phyloP scores from a whole-genome alignment of 371 early-diverging fungal genomes.

The Capniomyces stellatus region DNA sequence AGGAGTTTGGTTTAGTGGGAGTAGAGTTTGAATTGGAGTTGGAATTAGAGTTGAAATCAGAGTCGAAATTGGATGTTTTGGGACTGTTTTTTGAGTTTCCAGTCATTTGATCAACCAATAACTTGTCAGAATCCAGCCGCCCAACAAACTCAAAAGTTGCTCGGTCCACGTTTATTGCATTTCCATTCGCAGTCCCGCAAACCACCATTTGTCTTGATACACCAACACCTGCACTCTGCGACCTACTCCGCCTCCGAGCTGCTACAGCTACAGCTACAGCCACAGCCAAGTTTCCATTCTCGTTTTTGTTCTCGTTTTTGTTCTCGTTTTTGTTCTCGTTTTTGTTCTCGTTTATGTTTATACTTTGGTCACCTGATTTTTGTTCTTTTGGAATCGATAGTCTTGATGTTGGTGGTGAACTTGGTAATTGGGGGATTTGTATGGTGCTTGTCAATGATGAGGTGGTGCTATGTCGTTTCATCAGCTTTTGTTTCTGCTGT shows the following conservation, averaged over 20 bases:
- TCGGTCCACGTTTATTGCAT: slow-evolving; percentile 19
- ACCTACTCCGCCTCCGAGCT: slow-evolving; percentile 17
- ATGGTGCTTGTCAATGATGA: too few species aligned
- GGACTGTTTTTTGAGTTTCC: neutral
- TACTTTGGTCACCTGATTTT: too few species aligned
- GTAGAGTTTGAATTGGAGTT: neutral
- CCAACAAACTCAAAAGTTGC: slow-evolving; percentile 26
- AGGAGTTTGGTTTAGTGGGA: neutral
- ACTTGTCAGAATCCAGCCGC: slow-evolving; percentile 1
- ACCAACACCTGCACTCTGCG: slow-evolving; percentile 25
- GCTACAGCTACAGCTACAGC: too few species aligned
- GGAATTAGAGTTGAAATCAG: neutral
- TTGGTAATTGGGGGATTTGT: neutral
- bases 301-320: too few species aligned
- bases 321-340: too few species aligned
- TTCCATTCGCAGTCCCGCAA: slow-evolving; percentile 18
- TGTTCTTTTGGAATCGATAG: too few species aligned
- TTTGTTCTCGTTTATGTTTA: too few species aligned
- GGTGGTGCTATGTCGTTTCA: too few species aligned
- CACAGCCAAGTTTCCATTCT: too few species aligned
- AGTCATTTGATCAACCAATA: neutral
- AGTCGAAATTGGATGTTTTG: neutral
- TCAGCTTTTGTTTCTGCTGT: too few species aligned
- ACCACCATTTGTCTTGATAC: slow-evolving; percentile 25
- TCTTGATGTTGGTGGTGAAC: neutral